A percentile compares a stretch with the other conserved stretches of the same genome.
Evolutionary conservation across 2,329 filamentous ascomycete species (phyloP).

Genomic region (Penicillium oxalicum): DNA sequence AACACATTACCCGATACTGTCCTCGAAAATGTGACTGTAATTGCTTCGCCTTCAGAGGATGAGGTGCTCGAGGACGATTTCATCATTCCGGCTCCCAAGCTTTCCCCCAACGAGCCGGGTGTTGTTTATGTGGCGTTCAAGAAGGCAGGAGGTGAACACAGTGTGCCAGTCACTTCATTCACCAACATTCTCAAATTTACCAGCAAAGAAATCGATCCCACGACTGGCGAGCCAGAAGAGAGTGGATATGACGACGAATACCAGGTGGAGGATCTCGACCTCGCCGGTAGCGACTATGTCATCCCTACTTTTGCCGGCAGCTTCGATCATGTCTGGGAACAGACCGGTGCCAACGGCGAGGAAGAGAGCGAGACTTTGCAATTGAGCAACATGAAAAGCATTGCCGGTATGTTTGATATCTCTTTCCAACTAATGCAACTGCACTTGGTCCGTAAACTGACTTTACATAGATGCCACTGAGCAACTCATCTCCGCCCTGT

Average conservation of each 20-base stretch:
- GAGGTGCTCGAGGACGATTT: conserved; percentile 77
- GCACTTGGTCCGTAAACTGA: conserved; percentile 21
- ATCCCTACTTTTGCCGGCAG: conserved; percentile 88
- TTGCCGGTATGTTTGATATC: conserved; percentile 63
- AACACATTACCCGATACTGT: conserved; percentile 91
- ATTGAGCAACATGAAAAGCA: conserved; percentile 80
- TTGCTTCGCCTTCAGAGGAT: conserved; percentile 72
- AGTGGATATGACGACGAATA: conserved; percentile 96
- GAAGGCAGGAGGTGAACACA: conserved; percentile 67
- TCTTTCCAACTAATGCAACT: background rate
- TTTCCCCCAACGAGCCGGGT: conserved; percentile 78
- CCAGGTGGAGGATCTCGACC: conserved; percentile 86
- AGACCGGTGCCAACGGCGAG: conserved; percentile 80
- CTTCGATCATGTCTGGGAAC: conserved; percentile 94
- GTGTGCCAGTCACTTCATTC: conserved; percentile 75
- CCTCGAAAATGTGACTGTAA: conserved; percentile 79
- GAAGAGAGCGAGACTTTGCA: conserved; percentile 88
- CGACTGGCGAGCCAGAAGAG: conserved; percentile 87
- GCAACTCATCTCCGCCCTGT: conserved; percentile 77
- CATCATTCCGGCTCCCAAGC: conserved; percentile 79
- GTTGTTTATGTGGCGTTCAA: conserved; percentile 94
- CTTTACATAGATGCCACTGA: conserved; percentile 72
- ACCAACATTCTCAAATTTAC: conserved; percentile 95
- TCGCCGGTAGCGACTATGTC: conserved; percentile 88
- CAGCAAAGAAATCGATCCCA: conserved; percentile 94